Conservation (phyloP, 495 filamentous ascomycete genomes). For the Aspergillus affinis region DNA sequence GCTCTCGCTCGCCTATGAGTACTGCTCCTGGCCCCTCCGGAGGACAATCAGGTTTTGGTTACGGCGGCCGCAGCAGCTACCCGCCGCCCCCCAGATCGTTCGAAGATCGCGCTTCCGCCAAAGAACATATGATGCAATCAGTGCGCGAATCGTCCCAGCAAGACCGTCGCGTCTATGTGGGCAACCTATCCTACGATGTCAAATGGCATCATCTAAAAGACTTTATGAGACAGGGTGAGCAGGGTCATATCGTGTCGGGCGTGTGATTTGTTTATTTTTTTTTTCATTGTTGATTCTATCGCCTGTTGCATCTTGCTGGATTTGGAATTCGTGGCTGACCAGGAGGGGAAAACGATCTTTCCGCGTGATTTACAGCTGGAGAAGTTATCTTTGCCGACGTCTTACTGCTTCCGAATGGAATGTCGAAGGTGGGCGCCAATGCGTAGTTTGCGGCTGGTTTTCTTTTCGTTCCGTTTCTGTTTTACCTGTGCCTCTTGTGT, state of each 20-base stretch:
- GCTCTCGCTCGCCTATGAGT: constrained; percentile 84
- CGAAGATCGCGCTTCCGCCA: constrained; percentile 81
- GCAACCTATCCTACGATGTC: constrained; percentile 98
- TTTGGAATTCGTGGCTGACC: constrained; percentile 34
- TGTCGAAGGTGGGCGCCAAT: constrained; percentile 99
- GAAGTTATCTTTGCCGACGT: constrained; percentile 99
- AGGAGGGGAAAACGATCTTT: constrained; percentile 24
- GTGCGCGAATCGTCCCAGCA: constrained; percentile 94
- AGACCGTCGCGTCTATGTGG: constrained; percentile 98
- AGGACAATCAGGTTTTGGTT: constrained; percentile 61
- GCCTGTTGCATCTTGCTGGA: constrained; percentile 9
- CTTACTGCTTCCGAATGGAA: constrained; percentile 99
- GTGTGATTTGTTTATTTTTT: constrained; percentile 20
- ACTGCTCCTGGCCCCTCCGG: constrained; percentile 67
- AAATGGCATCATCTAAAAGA: constrained; percentile 99
- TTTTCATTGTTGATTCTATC: background rate
- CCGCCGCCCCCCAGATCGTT: constrained; percentile 66
- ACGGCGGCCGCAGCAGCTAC: constrained; percentile 56
- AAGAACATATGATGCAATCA: constrained; percentile 94
- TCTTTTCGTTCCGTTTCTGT: constrained; percentile 61
- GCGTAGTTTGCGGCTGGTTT: constrained; percentile 79
- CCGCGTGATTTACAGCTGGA: constrained; percentile 65
- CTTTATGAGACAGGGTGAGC: constrained; percentile 98
- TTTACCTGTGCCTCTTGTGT: constrained; percentile 42
- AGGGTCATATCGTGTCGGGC: constrained; percentile 30